Evolutionary conservation across 495 filamentous ascomycete species (phyloP), one percentile per base, ranked within the genome.

Genomic region (Sabuloglossum arenarium): DNA sequence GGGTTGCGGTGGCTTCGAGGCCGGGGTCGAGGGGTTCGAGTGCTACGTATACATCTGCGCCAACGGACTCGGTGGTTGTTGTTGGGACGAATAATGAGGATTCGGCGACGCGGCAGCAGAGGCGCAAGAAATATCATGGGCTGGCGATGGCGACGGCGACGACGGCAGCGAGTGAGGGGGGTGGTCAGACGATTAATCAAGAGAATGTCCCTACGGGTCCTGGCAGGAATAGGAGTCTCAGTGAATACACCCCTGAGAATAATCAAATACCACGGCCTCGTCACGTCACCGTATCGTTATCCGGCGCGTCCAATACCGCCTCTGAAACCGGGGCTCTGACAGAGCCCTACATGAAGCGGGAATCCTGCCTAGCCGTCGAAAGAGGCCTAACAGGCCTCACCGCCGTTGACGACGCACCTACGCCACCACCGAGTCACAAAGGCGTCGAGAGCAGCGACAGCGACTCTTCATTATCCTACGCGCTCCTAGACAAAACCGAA

Each of bases 211-310:
- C n/a, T n/a, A n/a, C n/a, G n/a, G n/a, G n/a, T n/a, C n/a, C n/a
- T 62, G 70, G 61, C 19, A 68, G 85, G 56, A 89, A 89, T 63
- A 75, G 88, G 63, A 95, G 88, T 69, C 70, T 88, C 28, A 94
- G 88, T 67, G 88, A 94, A 60, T 93, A 93, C 66, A 74, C 80
- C 10, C 86, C 88, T 12, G 82, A 86, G 39, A 71, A 77, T 3
- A 71, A 82, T 49, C 71, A 77, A 25, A 74, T 84, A 49, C 73
- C 80, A 0, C 83, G 80, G 58, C 68, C 70, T 19, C 77, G 88
- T 24, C 80, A 84, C 53, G 75, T 86, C 55, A 85, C 81, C 0
- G 79, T 91, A 27, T 83, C 82, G 9, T 79, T 78, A 0, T 69
- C 75, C 4, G 63, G 64, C 12, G 66, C 53, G 24, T 14, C 45